Evolutionary conservation across 495 filamentous ascomycete species (phyloP), one percentile per base, ranked within the genome.

Genomic region (Thermochaetoides thermophila): DNA sequence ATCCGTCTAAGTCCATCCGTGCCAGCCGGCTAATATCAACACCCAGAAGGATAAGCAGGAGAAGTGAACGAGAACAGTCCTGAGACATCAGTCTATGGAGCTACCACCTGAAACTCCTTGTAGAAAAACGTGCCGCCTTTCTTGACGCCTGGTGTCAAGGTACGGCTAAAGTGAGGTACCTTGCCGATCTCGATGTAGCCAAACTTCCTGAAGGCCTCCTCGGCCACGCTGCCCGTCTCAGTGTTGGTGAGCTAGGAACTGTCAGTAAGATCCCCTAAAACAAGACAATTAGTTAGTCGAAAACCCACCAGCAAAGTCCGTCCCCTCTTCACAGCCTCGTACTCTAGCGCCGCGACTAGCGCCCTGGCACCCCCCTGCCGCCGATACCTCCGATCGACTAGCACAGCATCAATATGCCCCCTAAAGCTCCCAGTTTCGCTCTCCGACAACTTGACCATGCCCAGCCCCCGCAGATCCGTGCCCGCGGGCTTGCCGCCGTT

Each of bases 91-190:
- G 9, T 16, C 9, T 32, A 33, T 28, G 30, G 15, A 3, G 30
- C 15, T 9, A 29, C 27, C 10, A 30, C 28, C 11, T 18, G 13
- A n/a, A 57, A 34, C 33, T 57, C 47, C 37, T 62, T 61, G 33
- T 59, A 62, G 34, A 58, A 62, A 28, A 60, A 56, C 0, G 55
- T 54, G 26, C 51, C 49, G 37, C 54, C 54, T 40, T 49, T 56
- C 17, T 46, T 43, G 2, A 28, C 40, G 28, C 44, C 48, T 10
- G 37, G 46, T 6, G 48, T 40, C 13, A 42, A 34, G 7, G 42
- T 43, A 1, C 42, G 45, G 21, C 46, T 52, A 32, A 55, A 61
- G 10, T 43, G 42, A 16, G 58, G 58, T 10, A 60, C 46, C 31
- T 48, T 51, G 29, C 56, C 55, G 13, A 53, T 40, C 41, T 59